phyloP scores from a whole-genome alignment of 2,329 filamentous ascomycete species.

The Alternaria solani region DNA sequence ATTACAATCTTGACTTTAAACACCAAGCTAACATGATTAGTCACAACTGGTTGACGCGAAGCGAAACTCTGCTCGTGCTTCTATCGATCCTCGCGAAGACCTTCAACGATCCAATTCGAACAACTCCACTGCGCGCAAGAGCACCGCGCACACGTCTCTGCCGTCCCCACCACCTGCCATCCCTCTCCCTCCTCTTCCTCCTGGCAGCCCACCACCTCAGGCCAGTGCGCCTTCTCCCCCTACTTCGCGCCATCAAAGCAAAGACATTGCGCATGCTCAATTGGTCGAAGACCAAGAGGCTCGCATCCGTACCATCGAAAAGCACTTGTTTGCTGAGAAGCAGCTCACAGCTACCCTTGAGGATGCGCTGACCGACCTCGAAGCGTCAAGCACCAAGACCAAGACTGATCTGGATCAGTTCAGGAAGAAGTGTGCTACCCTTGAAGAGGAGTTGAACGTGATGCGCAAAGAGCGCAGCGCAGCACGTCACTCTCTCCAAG shows the following conservation, averaged over 20 bases:
- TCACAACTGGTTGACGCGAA: conserved; percentile 68
- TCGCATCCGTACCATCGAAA: conserved; percentile 94
- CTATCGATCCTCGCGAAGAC: conserved; percentile 55
- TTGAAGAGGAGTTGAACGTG: conserved; percentile 75
- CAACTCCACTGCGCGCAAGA: conserved; percentile 81
- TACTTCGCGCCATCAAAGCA: conserved; percentile 78
- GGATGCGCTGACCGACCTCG: conserved; percentile 92
- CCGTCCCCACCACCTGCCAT: conserved; percentile 95
- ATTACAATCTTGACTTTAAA: neutral
- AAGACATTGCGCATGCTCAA: conserved; percentile 79
- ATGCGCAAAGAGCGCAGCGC: conserved; percentile 67
- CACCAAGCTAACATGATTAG: conserved; percentile 52
- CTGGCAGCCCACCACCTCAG: conserved; percentile 54
- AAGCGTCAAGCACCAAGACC: conserved; percentile 89
- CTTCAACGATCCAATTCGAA: conserved; percentile 66
- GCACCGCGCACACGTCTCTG: conserved; percentile 79
- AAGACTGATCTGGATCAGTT: conserved; percentile 89
- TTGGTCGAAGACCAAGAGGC: conserved; percentile 94
- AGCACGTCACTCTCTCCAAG: conserved; percentile 75
- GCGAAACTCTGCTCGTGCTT: conserved; percentile 58
- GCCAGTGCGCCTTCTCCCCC: conserved; percentile 65
- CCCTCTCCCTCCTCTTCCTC: conserved; percentile 88
- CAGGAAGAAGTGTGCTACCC: conserved; percentile 81
- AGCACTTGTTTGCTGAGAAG: conserved; percentile 94
- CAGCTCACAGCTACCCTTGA: conserved; percentile 95